Evolutionary conservation across 768 basidiomycete genomes (phyloP).

Genomic region (Kwoniella sp.): DNA sequence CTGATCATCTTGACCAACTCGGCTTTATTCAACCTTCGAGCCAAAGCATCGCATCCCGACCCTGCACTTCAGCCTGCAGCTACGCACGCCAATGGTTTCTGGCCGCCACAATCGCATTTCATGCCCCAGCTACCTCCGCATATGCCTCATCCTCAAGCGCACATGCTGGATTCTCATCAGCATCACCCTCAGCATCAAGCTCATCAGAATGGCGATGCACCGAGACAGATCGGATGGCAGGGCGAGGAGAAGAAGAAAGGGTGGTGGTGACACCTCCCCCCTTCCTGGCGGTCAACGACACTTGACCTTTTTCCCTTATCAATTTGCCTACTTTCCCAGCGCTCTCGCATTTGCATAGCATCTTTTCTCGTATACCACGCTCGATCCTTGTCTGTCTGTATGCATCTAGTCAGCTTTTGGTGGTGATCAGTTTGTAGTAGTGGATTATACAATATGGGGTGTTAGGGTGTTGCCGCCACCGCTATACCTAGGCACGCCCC

Average conservation of each 20-base stretch:
- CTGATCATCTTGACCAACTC: slow-evolving; percentile 54
- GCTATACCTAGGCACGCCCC: background rate
- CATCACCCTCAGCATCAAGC: background rate
- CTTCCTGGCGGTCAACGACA: too few species aligned
- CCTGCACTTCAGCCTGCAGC: slow-evolving; percentile 3
- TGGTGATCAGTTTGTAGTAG: background rate
- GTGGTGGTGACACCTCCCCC: slow-evolving; percentile 41
- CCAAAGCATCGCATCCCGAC: slow-evolving; percentile 20
- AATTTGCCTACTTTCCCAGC: too few species aligned
- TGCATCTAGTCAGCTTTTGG: slow-evolving; percentile 12
- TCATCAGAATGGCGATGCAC: background rate
- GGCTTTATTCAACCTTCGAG: slow-evolving; percentile 50
- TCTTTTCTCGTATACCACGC: too few species aligned
- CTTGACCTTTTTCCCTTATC: too few species aligned
- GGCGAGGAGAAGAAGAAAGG: slow-evolving; percentile 30
- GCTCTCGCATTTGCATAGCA: background rate
- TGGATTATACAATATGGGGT: background rate
- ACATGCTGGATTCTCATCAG: slow-evolving; percentile 8
- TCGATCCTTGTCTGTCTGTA: slow-evolving; percentile 23
- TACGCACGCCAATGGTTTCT: slow-evolving; percentile 1
- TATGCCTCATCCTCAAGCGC: slow-evolving; percentile 20
- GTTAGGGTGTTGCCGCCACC: background rate
- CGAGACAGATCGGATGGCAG: slow-evolving; percentile 32
- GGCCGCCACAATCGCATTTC: slow-evolving; percentile 22
- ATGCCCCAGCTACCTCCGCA: slow-evolving; percentile 27